Evolutionary conservation across 805 yeast genomes (phyloP).

Genomic region (Kodamaea kakaduensis): DNA sequence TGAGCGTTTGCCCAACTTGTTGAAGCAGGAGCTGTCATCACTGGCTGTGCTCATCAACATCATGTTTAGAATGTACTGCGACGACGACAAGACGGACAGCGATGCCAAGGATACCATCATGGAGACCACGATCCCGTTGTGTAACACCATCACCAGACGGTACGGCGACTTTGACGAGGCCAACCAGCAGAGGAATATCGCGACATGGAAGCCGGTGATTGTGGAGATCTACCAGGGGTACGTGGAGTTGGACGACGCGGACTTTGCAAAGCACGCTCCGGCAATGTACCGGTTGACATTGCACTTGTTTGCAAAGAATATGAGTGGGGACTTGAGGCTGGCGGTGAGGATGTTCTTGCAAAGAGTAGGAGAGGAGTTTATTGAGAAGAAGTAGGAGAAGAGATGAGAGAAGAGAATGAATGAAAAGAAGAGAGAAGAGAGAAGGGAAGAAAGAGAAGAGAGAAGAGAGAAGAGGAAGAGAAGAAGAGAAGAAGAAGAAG

Average conservation of each 20-base stretch:
- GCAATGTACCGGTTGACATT: conserved; percentile 57
- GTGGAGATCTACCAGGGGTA: conserved; percentile 83
- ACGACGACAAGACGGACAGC: conserved; percentile 46
- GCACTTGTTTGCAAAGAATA: conserved; percentile 55
- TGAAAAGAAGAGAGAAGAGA: conserved; percentile 1
- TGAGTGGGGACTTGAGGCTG: conserved; percentile 56
- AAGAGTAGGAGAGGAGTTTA: conserved; percentile 44
- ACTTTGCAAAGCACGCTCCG: conserved; percentile 58
- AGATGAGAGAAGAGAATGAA: no score
- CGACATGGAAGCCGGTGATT: conserved; percentile 89
- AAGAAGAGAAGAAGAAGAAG: not conserved
- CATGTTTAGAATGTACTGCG: conserved; percentile 75
- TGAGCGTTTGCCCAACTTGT: conserved; percentile 84
- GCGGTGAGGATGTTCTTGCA: conserved; percentile 59
- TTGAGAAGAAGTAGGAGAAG: conserved; percentile 12
- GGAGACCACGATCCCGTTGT: conserved; percentile 58
- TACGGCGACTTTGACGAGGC: conserved; percentile 70
- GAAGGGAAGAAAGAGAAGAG: not conserved
- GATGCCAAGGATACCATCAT: conserved; percentile 47
- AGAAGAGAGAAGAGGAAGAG: not conserved
- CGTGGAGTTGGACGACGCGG: conserved; percentile 68
- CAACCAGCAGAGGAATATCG: conserved; percentile 74
- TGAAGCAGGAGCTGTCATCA: conserved; percentile 88
- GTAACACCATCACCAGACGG: conserved; percentile 65
- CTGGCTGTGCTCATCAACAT: conserved; percentile 83